These are phyloP conservation scores for Mariannaea sp. DNA, from an alignment of 2,329 filamentous ascomycete genomes.

Conservation along the genomic window DNA sequence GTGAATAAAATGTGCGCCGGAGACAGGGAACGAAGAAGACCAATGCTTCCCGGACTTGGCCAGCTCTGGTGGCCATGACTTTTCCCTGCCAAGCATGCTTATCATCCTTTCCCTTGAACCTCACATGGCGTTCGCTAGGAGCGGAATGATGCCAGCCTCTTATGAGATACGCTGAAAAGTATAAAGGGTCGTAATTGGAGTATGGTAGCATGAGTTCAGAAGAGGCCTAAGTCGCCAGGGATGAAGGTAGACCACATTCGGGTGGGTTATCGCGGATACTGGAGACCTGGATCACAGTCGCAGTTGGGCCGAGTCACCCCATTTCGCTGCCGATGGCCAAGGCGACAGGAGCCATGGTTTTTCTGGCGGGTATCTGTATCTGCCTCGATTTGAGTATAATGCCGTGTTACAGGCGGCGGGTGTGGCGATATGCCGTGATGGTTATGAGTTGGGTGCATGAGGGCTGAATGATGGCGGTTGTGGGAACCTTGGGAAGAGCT, in stretches of 20 bases:
- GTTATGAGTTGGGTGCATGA: constrained; percentile 31
- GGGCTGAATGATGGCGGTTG: constrained; percentile 29
- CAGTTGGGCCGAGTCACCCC: constrained; percentile 10
- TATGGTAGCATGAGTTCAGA: neutral
- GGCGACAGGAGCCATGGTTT: neutral
- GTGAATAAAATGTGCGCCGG: neutral
- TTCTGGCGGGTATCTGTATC: constrained; percentile 6
- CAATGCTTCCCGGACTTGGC: neutral
- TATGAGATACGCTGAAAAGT: neutral
- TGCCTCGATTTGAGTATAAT: constrained; percentile 7
- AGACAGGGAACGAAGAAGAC: neutral
- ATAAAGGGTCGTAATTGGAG: neutral
- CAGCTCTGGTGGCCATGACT: neutral
- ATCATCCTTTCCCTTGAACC: neutral
- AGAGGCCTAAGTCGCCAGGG: neutral
- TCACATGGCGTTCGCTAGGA: neutral
- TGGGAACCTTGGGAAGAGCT: constrained; percentile 29
- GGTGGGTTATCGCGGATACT: constrained; percentile 6
- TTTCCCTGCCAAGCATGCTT: neutral
- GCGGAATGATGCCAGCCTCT: neutral
- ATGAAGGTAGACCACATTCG: constrained; percentile 7
- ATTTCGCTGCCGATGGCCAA: constrained; percentile 8
- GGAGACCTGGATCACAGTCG: constrained; percentile 8
- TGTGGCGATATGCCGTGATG: constrained; percentile 22
- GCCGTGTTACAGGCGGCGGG: constrained; percentile 14